Percentiles rank a stretch among this genome's conserved stretches.
Conservation (phyloP, 78 protist genomes). For the Paulinella micropora region DNA sequence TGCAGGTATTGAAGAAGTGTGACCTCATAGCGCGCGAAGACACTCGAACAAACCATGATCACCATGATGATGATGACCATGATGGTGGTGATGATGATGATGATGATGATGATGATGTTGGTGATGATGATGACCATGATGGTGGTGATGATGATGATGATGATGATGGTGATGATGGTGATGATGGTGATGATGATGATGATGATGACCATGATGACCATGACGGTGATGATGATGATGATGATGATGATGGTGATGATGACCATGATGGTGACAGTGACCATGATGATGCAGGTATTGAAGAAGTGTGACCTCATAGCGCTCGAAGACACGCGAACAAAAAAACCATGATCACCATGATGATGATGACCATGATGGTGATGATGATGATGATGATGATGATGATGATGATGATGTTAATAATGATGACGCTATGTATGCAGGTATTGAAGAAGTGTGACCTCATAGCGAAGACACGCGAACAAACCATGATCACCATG, state of each 20-base stretch:
- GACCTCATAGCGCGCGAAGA: too few species aligned
- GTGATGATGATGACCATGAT: background rate
- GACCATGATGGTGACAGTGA: background rate
- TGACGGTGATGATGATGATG: background rate
- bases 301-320: too few species aligned
- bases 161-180: background rate
- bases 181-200: background rate
- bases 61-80: background rate
- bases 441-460: too few species aligned
- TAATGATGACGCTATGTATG: too few species aligned
- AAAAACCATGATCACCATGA: background rate
- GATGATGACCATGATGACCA: background rate
- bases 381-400: background rate
- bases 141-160: background rate
- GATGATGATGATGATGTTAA: background rate
- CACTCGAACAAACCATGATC: background rate
- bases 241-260: background rate
- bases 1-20: too few species aligned
- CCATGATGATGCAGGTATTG: background rate
- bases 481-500: background rate
- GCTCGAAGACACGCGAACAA: too few species aligned
- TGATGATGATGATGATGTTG: background rate
- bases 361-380: background rate
- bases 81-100: background rate
- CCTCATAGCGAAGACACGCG: too few species aligned